These are phyloP conservation scores for Breynia disticha DNA, from an alignment of 441 rosid genomes.

Conservation along the genomic window DNA sequence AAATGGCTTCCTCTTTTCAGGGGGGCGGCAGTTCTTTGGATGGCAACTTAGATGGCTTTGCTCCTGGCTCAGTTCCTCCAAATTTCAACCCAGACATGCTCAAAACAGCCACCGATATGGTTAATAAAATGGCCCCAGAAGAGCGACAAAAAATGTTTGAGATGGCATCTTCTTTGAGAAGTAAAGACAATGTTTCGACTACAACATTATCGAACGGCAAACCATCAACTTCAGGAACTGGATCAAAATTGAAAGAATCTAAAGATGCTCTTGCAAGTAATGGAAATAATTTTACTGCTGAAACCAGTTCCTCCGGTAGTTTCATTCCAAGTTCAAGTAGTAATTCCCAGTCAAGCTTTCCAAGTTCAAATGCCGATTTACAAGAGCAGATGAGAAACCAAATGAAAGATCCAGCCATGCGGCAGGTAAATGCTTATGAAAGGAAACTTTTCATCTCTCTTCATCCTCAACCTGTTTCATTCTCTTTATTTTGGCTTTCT, in stretches of 20 bases:
- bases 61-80: slow-evolving; percentile 40
- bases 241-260: slow-evolving; percentile 21
- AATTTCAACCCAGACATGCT: slow-evolving; percentile 72
- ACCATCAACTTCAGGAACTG: slow-evolving; percentile 18
- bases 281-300: slow-evolving; percentile 26
- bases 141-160: slow-evolving; percentile 78
- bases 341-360: slow-evolving; percentile 37
- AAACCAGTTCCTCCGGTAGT: slow-evolving; percentile 37
- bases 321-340: slow-evolving; percentile 31
- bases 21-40: slow-evolving; percentile 33
- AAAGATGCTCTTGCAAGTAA: slow-evolving; percentile 22
- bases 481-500: not conserved
- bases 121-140: slow-evolving; percentile 71
- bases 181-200: slow-evolving; percentile 29
- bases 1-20: slow-evolving; percentile 67
- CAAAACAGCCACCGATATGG: slow-evolving; percentile 69
- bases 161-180: slow-evolving; percentile 57
- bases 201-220: slow-evolving; percentile 23
- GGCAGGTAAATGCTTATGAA: slow-evolving; percentile 36
- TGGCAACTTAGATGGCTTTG: slow-evolving; percentile 26
- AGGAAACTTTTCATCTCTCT: too few species aligned
- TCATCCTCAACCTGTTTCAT: not conserved
- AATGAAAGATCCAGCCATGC: slow-evolving; percentile 91
- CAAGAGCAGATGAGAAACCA: slow-evolving; percentile 88
- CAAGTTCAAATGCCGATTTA: slow-evolving; percentile 50